Base-by-base conservation (phyloP, 768 basidiomycete species). In the Piloderma croceum region DNA sequence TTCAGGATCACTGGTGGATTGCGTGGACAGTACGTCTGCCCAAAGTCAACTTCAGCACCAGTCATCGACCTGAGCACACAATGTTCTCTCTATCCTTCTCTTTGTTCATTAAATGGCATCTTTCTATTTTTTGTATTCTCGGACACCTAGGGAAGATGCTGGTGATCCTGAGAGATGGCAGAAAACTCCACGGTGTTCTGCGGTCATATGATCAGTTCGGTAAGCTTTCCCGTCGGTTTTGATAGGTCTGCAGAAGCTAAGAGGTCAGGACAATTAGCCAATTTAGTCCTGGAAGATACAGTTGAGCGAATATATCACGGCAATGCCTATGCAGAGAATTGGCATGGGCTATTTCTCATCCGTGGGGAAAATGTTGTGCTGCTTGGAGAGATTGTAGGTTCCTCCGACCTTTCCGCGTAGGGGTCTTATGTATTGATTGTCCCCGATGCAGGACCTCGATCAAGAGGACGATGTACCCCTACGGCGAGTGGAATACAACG, bases 171-270 rank as follows among this genome's bases (percentile, higher is more conserved):
- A 76, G 96, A 62, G 96, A 99, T 63, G 96, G 96, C 44, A 72
- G 92, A 57, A 99, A 98, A 62, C 74, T 98, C 29, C 87, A 96
- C 53, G 96, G 96, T 31, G 94, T 99, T 36, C 69, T 99, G 52
- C 73, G 96, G 42, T 94, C 91, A 17, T 99, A 99, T 62, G 96
- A 99, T 71, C 96, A 99, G 57, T 99, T 97, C 53, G 96, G 96
- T 98, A 63, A 54, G 82, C 15, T 34, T 15, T 31, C 47, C 40
- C 10, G 9, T 29, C 9, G 10, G 15, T 15, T 9, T 9, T 9
- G 10, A 9, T 9, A 29, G 27, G 27, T 15, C 10, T 15, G 15
- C 15, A 29, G 27, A 9, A 15, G 27, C 27, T 29, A 15, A 29
- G 15, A 43, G 20, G 17, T 13, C 29, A 34, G 5, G 24, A 6